These are phyloP conservation scores for Trichoderma orchidacearum DNA, from an alignment of 495 filamentous ascomycete genomes.

Conservation along the genomic window DNA sequence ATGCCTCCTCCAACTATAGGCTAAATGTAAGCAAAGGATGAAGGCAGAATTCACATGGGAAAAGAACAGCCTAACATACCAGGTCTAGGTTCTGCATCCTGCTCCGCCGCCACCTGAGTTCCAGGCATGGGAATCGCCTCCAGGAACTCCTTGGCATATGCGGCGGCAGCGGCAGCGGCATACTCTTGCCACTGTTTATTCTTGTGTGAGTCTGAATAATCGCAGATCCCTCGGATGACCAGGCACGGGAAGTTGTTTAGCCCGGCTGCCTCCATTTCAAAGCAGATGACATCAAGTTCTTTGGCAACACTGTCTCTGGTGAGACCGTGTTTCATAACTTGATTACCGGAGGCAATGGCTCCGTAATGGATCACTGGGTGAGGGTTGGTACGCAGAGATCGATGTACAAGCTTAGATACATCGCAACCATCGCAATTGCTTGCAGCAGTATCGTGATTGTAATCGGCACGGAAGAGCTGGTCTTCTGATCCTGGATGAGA, in stretches of 20 bases:
- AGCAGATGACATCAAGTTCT: conserved; percentile 16
- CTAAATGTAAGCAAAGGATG: too few relatives aligned
- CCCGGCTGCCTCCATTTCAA: conserved; percentile 35
- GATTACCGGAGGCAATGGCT: not conserved
- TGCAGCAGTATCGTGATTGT: not conserved
- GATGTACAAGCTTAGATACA: not conserved
- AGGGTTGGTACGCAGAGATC: not conserved
- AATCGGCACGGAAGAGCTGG: not conserved
- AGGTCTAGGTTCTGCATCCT: not conserved
- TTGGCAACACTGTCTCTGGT: not conserved
- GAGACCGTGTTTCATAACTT: not conserved
- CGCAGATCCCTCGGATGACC: conserved; percentile 21
- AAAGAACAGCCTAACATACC: not conserved
- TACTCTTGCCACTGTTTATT: conserved; percentile 21
- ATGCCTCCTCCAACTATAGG: too few relatives aligned
- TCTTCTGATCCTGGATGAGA: not conserved
- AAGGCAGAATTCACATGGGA: too few relatives aligned
- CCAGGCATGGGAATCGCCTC: not conserved
- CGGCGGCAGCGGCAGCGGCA: conserved; percentile 16
- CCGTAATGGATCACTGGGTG: conserved; percentile 3
- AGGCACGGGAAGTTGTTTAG: conserved; percentile 24
- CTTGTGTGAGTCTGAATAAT: conserved; percentile 24
- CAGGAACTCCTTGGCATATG: conserved; percentile 17
- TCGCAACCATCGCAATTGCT: not conserved
- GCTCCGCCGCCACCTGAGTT: too few relatives aligned